phyloP scores from a whole-genome alignment of 495 filamentous ascomycete species.

The Aspergillus saccharolyticus region DNA sequence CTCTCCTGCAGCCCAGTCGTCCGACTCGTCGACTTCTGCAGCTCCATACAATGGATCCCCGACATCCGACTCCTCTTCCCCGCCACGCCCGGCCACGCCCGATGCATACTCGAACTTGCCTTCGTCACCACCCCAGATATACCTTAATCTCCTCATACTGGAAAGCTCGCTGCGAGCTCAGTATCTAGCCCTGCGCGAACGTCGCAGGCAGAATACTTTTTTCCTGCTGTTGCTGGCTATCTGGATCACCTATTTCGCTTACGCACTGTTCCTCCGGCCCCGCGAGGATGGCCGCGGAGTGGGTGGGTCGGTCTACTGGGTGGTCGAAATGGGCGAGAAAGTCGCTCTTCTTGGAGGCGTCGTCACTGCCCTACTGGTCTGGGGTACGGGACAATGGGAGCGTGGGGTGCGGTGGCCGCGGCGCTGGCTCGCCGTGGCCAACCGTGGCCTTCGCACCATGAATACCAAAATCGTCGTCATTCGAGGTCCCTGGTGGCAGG shows the following conservation, averaged over 20 bases:
- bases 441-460: conserved; percentile 83
- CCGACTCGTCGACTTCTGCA: conserved; percentile 30
- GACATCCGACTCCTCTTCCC: conserved; percentile 32
- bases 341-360: conserved; percentile 83
- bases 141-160: conserved; percentile 94
- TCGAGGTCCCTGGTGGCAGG: conserved; percentile 75
- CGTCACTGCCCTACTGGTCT: conserved; percentile 76
- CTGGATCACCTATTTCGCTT: conserved; percentile 80
- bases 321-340: conserved; percentile 81
- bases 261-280: conserved; percentile 81
- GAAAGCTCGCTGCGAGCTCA: conserved; percentile 91
- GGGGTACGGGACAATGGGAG: conserved; percentile 94
- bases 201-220: conserved; percentile 91
- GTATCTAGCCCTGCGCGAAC: conserved; percentile 81
- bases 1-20: conserved; percentile 45
- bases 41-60: conserved; percentile 27
- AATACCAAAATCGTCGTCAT: conserved; percentile 94
- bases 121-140: conserved; percentile 93
- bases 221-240: conserved; percentile 71
- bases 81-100: conserved; percentile 41
- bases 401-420: conserved; percentile 91
- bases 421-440: conserved; percentile 81
- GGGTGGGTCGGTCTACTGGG: conserved; percentile 93
- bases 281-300: conserved; percentile 86
- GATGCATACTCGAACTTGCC: conserved; percentile 80